These are phyloP conservation scores for Cladosporium sp. DNA, from an alignment of 2,329 filamentous ascomycete species.

Conservation along the genomic window DNA sequence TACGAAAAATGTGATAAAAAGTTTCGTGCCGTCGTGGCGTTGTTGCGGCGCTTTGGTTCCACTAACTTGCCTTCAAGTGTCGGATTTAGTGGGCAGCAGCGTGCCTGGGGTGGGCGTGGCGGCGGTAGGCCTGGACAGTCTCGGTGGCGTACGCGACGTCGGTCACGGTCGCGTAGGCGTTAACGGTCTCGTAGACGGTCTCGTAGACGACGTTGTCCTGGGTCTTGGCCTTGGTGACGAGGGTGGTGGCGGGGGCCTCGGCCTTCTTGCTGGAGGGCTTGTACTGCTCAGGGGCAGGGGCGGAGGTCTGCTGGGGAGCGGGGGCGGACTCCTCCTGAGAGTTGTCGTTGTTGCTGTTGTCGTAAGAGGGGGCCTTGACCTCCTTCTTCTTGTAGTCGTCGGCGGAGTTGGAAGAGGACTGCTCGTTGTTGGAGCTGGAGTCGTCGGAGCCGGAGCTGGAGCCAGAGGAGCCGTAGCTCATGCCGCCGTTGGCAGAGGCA, in stretches of 20 bases:
- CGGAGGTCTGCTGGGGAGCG: background rate
- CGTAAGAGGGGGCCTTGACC: background rate
- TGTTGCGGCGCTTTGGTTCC: background rate
- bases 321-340: constrained; percentile 3
- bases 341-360: background rate
- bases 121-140: constrained; percentile 27
- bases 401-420: background rate
- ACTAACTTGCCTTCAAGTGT: background rate
- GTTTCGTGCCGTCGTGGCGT: constrained; percentile 10
- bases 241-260: background rate
- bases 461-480: constrained; percentile 7
- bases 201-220: constrained; percentile 5
- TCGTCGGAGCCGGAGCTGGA: background rate
- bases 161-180: constrained; percentile 25
- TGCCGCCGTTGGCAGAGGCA: constrained; percentile 3
- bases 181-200: constrained; percentile 12
- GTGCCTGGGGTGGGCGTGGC: constrained; percentile 9
- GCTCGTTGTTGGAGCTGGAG: constrained; percentile 1
- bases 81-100: constrained; percentile 3
- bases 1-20: constrained; percentile 1
- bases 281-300: background rate
- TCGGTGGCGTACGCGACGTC: constrained; percentile 39
- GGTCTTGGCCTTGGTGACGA: constrained; percentile 2
- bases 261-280: background rate
- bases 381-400: constrained; percentile 9